phyloP scores from a whole-genome alignment of 2,329 filamentous ascomycete species.

The Calcarisporium arbuscula region DNA sequence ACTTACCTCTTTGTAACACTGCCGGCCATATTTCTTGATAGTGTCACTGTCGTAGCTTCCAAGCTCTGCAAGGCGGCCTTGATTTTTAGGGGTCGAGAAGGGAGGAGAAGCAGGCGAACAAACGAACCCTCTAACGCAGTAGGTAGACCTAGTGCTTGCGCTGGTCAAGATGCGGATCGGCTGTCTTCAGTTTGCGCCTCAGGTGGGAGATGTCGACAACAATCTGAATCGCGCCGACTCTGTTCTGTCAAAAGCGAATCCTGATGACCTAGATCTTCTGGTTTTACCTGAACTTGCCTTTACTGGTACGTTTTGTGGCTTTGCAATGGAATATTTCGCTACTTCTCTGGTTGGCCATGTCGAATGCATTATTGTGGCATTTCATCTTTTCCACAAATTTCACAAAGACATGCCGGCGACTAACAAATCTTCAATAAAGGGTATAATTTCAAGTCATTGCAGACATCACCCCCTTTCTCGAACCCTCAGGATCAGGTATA shows the following conservation, averaged over 20 bases:
- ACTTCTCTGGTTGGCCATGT: not conserved
- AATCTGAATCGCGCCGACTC: slow-evolving; percentile 64
- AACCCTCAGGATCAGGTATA: slow-evolving; percentile 58
- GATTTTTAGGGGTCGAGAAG: no score
- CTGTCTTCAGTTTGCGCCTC: slow-evolving; percentile 65
- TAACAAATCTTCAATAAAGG: slow-evolving; percentile 34
- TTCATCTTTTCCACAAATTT: not conserved
- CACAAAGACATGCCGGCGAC: no score
- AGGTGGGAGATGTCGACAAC: slow-evolving; percentile 62
- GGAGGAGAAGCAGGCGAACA: no score
- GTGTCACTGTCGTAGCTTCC: no score
- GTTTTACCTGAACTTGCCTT: slow-evolving; percentile 74
- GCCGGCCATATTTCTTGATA: no score
- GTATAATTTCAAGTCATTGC: slow-evolving; percentile 69
- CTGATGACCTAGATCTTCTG: slow-evolving; percentile 58
- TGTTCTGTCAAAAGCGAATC: slow-evolving; percentile 48
- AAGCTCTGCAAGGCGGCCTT: no score
- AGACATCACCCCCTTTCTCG: slow-evolving; percentile 63
- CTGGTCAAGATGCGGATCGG: slow-evolving; percentile 53
- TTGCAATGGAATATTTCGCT: not conserved
- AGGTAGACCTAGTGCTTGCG: no score
- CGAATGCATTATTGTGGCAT: not conserved
- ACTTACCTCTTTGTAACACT: no score
- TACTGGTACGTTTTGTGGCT: slow-evolving; percentile 42
- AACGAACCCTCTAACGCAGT: no score